phyloP scores from a whole-genome alignment of 345 rosid species.

The Laguncularia racemosa region DNA sequence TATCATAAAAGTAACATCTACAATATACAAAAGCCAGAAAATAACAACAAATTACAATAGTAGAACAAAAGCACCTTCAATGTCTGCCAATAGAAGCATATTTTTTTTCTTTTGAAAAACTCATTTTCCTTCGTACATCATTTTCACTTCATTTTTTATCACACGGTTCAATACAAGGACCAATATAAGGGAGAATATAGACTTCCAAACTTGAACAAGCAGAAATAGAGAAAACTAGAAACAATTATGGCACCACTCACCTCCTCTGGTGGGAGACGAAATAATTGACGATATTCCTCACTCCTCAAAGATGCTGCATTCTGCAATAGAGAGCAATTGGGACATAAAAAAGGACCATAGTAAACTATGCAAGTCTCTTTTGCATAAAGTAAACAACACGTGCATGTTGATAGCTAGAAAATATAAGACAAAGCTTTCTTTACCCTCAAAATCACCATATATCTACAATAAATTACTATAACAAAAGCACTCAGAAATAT shows the following conservation, averaged over 20 bases:
- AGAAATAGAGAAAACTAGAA: neutral
- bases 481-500: too few relatives aligned
- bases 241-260: constrained; percentile 28
- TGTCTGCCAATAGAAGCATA: too few relatives aligned
- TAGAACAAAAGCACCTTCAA: too few relatives aligned
- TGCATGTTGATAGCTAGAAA: neutral
- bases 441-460: too few relatives aligned
- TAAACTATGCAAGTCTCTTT: neutral
- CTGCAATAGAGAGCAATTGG: constrained; percentile 25
- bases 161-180: neutral
- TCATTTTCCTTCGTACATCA: too few relatives aligned
- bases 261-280: constrained; percentile 78
- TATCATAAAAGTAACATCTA: too few relatives aligned
- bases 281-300: constrained; percentile 80
- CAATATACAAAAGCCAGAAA: too few relatives aligned
- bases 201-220: neutral
- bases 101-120: too few relatives aligned
- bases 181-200: neutral
- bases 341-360: constrained; percentile 2
- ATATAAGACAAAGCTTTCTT: too few relatives aligned
- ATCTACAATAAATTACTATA: too few relatives aligned
- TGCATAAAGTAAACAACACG: neutral
- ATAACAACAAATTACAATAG: too few relatives aligned
- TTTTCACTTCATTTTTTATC: too few relatives aligned
- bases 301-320: constrained; percentile 41